Base-by-base conservation (phyloP, 257 asterid genomes). In the Haberlea rhodopensis region DNA sequence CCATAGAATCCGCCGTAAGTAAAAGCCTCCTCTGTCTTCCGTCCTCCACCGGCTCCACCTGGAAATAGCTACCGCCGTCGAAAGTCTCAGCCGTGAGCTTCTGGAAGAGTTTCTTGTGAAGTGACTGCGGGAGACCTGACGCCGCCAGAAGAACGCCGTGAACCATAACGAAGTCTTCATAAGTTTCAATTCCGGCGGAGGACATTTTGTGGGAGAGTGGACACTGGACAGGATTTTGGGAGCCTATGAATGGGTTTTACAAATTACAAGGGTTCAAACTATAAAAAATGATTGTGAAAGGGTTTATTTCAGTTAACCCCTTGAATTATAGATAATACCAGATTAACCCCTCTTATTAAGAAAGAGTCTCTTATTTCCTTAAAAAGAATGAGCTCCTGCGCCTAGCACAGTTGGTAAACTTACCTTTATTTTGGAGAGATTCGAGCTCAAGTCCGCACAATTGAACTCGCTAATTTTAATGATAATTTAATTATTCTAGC, bases 51-150 rank as follows among this genome's bases (percentile, higher is more conserved):
- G 94, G 94, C 80, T 90, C 99, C 60, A 94, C 90, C 74, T 82
- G 97, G 80, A 94, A 90, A 72, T 62, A 78, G 60, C 74, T 75
- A 24, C 99, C 96, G 83, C 95, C 97, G 76, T 94, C 99, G 72
- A 94, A 84, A 51, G 85, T 72, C 63, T 90, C 97, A 11, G 81
- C 72, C 62, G 78, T 40, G 63, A 89, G 96, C 84, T 89, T 94
- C 74, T 84, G 84, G 75, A 80, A 94, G 70, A 94, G 95, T 69
- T 77, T 75, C 23, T 77, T 81, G 74, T 90, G 84, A 61, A 94
- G 86, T 40, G 84, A 63, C 68, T 49, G 82, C 0, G 99, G 94
- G 11, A 90, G 81, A 22, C 99, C 99, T 16, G 97, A 84, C 6
- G 96, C 88, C 24, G 87, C 88, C 15, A 94, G 79, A 53, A 94